Percentiles rank a stretch among this genome's conserved stretches.
Evolutionary conservation across 345 rosid species (phyloP).

Genomic region (Ailanthus altissimus): DNA sequence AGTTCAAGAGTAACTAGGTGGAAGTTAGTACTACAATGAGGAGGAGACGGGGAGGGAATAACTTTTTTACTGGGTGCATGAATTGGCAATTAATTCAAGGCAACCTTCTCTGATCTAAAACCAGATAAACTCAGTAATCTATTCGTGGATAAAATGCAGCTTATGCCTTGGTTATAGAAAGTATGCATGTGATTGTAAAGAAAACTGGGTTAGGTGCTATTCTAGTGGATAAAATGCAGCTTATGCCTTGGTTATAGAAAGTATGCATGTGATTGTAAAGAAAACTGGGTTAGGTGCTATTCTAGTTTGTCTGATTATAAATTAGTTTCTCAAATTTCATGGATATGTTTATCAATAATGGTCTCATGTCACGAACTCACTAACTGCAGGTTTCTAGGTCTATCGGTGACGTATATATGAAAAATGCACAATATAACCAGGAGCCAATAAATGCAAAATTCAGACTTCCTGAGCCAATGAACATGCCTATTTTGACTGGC

Average conservation of each 20-base stretch:
- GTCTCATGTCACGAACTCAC: conserved; percentile 4
- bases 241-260: no score
- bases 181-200: no score
- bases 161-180: no score
- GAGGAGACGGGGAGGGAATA: no score
- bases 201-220: neutral
- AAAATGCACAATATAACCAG: conserved; percentile 58
- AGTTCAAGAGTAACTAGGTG: neutral
- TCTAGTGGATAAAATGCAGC: no score
- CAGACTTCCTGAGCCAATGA: conserved; percentile 76
- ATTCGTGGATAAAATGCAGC: no score
- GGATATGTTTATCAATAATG: conserved; percentile 3
- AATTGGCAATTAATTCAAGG: no score
- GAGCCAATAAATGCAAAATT: conserved; percentile 69
- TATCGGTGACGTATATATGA: conserved; percentile 86
- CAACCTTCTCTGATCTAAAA: no score
- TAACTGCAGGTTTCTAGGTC: conserved; percentile 79
- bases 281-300: neutral
- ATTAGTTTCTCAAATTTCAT: conserved; percentile 5
- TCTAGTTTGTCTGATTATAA: conserved; percentile 4
- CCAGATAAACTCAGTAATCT: no score
- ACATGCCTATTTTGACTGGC: conserved; percentile 74
- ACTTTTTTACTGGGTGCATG: no score
- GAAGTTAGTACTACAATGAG: neutral
- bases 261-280: no score